Conservation (phyloP, 2,329 filamentous ascomycete genomes). For the Paraconiothyrium sp. region DNA sequence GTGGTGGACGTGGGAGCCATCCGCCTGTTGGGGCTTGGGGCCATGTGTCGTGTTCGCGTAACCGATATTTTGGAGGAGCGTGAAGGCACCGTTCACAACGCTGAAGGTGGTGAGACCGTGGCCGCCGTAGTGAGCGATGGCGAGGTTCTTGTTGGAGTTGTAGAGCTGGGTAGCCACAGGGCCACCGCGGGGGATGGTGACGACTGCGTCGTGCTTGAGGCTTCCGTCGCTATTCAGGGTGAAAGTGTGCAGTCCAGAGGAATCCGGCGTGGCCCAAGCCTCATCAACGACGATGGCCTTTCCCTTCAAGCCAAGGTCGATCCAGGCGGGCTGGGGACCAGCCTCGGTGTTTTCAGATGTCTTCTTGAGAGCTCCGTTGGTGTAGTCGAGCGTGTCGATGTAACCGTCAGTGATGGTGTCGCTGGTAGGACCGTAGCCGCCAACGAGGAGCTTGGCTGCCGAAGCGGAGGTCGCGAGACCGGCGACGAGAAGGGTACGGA, state of each 20-base stretch:
- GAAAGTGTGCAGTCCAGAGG: conserved; percentile 57
- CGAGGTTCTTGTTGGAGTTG: conserved; percentile 52
- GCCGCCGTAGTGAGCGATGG: conserved; percentile 54
- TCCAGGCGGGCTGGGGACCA: conserved; percentile 67
- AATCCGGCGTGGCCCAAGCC: conserved; percentile 51
- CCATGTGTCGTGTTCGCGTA: conserved; percentile 52
- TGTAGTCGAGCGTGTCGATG: conserved; percentile 53
- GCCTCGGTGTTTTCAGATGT: conserved; percentile 60
- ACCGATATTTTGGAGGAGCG: conserved; percentile 51
- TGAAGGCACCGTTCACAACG: conserved; percentile 22
- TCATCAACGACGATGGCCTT: conserved; percentile 71
- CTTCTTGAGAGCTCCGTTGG: conserved; percentile 50
- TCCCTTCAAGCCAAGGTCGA: conserved; percentile 64
- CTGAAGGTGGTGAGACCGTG: conserved; percentile 49
- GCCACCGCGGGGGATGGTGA: conserved; percentile 45
- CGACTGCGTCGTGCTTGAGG: conserved; percentile 47
- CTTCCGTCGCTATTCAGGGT: conserved; percentile 50
- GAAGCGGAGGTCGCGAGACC: conserved; percentile 28
- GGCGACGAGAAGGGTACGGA: conserved; percentile 28
- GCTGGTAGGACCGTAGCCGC: conserved; percentile 50
- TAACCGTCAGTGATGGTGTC: conserved; percentile 40
- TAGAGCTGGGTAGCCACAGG: conserved; percentile 56
- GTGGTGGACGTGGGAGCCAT: conserved; percentile 67
- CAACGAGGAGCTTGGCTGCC: conserved; percentile 51
- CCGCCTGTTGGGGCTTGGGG: conserved; percentile 58